Conservation (phyloP, 1,284 basidiomycete genomes). For the Tranzscheliella williamsii region DNA sequence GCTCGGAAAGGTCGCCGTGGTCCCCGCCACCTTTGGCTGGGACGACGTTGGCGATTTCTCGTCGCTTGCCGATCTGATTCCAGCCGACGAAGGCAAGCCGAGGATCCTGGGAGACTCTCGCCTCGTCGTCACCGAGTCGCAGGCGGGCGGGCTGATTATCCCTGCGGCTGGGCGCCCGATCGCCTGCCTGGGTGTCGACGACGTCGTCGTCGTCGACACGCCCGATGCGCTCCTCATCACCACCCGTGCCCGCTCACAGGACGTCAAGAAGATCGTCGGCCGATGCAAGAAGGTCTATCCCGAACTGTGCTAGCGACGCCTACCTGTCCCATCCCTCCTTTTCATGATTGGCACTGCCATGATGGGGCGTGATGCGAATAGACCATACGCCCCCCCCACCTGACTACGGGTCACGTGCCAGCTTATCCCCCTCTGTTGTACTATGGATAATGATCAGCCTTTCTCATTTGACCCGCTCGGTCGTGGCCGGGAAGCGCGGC, state of each 20-base stretch:
- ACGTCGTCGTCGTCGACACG: conserved; percentile 60
- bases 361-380: too few species aligned
- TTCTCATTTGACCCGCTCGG: too few species aligned
- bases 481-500: too few species aligned
- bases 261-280: conserved; percentile 60
- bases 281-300: conserved; percentile 55
- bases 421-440: too few species aligned
- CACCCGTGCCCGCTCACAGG: conserved; percentile 57
- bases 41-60: conserved; percentile 61
- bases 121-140: conserved; percentile 56
- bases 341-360: too few species aligned
- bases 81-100: conserved; percentile 59
- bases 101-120: conserved; percentile 54
- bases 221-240: conserved; percentile 58
- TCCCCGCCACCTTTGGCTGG: conserved; percentile 61
- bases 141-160: conserved; percentile 58
- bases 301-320: conserved; percentile 52
- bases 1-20: conserved; percentile 57
- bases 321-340: too few species aligned
- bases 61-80: conserved; percentile 55
- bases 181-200: conserved; percentile 59
- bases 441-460: too few species aligned
- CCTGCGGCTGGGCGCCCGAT: conserved; percentile 54
- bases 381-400: too few species aligned
- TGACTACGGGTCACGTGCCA: too few species aligned